phyloP scores from a whole-genome alignment of 495 filamentous ascomycete genomes.

The Lasiosphaeria hispida region DNA sequence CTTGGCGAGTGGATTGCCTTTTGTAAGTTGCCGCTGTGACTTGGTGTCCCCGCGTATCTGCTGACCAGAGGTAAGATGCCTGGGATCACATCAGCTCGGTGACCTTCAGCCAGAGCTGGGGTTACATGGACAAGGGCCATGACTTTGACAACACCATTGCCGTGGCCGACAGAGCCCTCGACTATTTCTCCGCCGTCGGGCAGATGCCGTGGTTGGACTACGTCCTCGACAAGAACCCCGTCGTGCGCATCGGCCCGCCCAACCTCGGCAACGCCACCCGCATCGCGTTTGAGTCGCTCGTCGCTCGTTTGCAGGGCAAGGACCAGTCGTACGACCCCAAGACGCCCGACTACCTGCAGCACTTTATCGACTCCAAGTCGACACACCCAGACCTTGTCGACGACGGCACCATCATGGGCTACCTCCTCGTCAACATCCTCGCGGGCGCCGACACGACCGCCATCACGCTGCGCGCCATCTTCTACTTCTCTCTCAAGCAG shows the following conservation, averaged over 20 bases:
- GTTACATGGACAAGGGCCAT: constrained; percentile 37
- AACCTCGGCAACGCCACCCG: constrained; percentile 17
- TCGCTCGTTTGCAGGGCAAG: constrained; percentile 15
- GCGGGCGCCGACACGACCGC: constrained; percentile 46
- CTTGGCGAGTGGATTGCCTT: constrained; percentile 31
- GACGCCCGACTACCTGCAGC: constrained; percentile 26
- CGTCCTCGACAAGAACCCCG: constrained; percentile 47
- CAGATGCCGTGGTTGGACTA: constrained; percentile 50
- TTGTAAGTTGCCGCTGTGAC: constrained; percentile 13
- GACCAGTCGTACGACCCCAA: constrained; percentile 17
- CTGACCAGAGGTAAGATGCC: constrained; percentile 23
- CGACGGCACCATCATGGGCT: constrained; percentile 20
- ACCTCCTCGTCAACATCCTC: constrained; percentile 37
- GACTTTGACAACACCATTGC: constrained; percentile 39
- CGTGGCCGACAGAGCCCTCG: constrained; percentile 41
- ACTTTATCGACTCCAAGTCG: constrained; percentile 28
- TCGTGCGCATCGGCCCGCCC: constrained; percentile 34
- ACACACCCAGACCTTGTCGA: constrained; percentile 23
- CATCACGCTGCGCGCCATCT: constrained; percentile 29
- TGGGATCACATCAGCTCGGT: constrained; percentile 36
- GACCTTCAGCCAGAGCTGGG: constrained; percentile 37
- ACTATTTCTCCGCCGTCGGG: constrained; percentile 40
- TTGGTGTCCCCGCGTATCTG: too few relatives aligned
- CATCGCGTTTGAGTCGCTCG: constrained; percentile 13
- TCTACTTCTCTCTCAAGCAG: constrained; percentile 35